A percentile compares a stretch with the other conserved stretches of the same genome.
phyloP scores from a whole-genome alignment of 306 rosid genomes.

The Castanea sativa region DNA sequence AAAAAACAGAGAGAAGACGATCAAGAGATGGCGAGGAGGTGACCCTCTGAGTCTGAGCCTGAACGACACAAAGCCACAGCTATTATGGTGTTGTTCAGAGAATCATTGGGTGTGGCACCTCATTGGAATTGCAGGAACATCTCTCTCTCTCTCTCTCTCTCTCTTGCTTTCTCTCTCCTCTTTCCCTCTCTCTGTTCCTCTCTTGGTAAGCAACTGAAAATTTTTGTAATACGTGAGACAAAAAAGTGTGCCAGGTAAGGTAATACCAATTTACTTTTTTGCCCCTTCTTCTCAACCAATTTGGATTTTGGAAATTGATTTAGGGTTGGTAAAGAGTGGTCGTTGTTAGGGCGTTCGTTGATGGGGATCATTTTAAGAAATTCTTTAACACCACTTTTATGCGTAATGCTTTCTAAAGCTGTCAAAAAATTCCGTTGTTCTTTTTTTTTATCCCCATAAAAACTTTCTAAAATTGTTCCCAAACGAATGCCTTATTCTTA shows the following conservation, averaged over 20 bases:
- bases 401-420: no score
- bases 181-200: neutral
- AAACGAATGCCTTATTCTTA: no score
- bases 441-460: no score
- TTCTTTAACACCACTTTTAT: no score
- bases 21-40: neutral
- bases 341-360: rapidly evolving
- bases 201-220: constrained; percentile 15
- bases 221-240: constrained; percentile 18
- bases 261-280: constrained; percentile 16
- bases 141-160: constrained; percentile 1
- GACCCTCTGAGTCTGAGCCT: constrained; percentile 8
- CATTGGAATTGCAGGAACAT: constrained; percentile 25
- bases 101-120: constrained; percentile 10
- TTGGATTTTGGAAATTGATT: neutral
- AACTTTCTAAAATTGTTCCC: no score
- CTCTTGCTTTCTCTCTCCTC: neutral
- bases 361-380: rapidly evolving
- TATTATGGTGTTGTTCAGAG: constrained; percentile 17
- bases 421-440: no score
- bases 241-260: constrained; percentile 23
- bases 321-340: rapidly evolving
- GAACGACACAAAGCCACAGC: no score
- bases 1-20: neutral
- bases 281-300: constrained; percentile 36